phyloP scores from a whole-genome alignment of 352 stramenopile species.

The Phytophthora uliginosa region DNA sequence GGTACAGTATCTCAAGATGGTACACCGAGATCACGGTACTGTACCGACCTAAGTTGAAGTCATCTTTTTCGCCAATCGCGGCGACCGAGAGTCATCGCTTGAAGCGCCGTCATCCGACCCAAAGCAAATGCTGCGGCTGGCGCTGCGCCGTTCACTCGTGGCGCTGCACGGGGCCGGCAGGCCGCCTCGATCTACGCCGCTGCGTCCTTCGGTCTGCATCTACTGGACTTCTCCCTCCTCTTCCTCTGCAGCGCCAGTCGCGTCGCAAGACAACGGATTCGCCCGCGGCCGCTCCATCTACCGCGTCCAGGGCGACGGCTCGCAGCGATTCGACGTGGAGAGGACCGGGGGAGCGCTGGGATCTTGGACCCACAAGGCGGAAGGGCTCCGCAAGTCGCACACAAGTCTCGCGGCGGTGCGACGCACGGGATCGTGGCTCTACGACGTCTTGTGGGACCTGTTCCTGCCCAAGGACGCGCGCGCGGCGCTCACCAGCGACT shows the following conservation, averaged over 20 bases:
- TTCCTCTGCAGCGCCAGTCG: conserved; percentile 5
- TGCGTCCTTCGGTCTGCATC: conserved; percentile 1
- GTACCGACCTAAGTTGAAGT: not conserved
- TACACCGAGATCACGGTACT: no score
- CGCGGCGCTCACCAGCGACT: conserved; percentile 85
- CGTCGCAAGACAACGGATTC: conserved; percentile 41
- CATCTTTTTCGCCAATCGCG: not conserved
- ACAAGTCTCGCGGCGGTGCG: conserved; percentile 27
- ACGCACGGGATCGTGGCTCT: conserved; percentile 43
- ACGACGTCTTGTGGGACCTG: conserved; percentile 76
- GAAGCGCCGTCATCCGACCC: conserved; percentile 4
- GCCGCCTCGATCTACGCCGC: not conserved
- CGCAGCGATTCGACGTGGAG: conserved; percentile 26
- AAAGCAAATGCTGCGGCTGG: conserved; percentile 25
- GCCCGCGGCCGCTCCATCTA: conserved; percentile 38
- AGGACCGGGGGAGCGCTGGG: conserved; percentile 19
- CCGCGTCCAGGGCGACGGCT: conserved; percentile 16
- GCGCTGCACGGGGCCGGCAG: not conserved
- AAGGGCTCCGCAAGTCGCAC: not conserved
- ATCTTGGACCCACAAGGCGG: conserved; percentile 13
- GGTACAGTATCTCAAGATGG: no score
- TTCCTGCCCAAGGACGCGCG: conserved; percentile 93
- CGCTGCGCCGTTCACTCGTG: not conserved
- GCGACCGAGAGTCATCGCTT: conserved; percentile 5
- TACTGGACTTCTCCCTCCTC: conserved; percentile 7